Evolutionary conservation across 257 asterid genomes (phyloP).

Genomic region (Petrea volubilis): DNA sequence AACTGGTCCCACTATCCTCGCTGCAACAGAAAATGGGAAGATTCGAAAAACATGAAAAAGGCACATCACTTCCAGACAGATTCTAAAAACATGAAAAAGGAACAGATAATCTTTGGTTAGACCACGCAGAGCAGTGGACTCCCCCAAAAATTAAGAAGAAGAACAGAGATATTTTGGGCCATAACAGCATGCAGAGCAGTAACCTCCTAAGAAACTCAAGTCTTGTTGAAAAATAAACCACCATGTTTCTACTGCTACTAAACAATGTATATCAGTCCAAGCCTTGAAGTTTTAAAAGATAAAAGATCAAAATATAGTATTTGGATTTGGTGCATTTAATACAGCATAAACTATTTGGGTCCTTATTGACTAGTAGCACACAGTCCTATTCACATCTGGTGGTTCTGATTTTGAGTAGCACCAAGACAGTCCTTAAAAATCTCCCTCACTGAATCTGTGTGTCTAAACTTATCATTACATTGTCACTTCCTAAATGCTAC

Average conservation of each 20-base stretch:
- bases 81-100: not conserved
- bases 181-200: too few relatives aligned
- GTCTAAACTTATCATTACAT: too few relatives aligned
- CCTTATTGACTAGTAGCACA: not conserved
- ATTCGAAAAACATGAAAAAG: not conserved
- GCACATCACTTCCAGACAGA: not conserved
- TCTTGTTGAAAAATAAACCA: not conserved
- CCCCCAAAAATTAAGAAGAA: too few relatives aligned
- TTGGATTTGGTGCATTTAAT: not conserved
- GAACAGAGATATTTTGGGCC: too few relatives aligned
- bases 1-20: constrained; percentile 70
- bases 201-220: not conserved
- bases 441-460: too few relatives aligned
- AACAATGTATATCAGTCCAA: not conserved
- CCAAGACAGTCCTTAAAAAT: too few relatives aligned
- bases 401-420: too few relatives aligned
- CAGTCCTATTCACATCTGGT: too few relatives aligned
- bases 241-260: not conserved
- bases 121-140: too few relatives aligned
- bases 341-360: not conserved
- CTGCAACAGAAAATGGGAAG: constrained; percentile 33
- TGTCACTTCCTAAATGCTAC: not conserved
- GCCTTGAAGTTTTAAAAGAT: not conserved
- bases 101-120: not conserved
- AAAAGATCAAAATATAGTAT: not conserved